phyloP scores from a whole-genome alignment of 1,284 basidiomycete genomes.

The Ceratorhiza oryzae-sativae region DNA sequence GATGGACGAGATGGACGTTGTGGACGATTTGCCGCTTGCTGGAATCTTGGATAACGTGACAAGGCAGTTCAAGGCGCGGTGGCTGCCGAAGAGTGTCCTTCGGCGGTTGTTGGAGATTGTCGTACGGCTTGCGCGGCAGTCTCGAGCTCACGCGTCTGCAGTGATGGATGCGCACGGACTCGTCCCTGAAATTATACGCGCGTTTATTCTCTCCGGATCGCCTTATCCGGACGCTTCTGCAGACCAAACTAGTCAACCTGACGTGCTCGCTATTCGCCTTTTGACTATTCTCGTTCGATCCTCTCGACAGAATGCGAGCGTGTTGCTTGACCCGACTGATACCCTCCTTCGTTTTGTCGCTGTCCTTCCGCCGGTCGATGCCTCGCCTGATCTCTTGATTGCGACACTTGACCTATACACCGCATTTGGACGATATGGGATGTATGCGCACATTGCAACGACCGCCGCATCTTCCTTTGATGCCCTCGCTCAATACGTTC shows the following conservation, averaged over 20 bases:
- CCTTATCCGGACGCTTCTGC: slow-evolving; percentile 46
- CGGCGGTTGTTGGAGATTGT: slow-evolving; percentile 69
- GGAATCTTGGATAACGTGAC: slow-evolving; percentile 7
- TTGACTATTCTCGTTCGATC: slow-evolving; percentile 67
- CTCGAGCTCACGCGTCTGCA: slow-evolving; percentile 60
- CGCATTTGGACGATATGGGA: slow-evolving; percentile 76
- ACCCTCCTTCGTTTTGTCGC: slow-evolving; percentile 79
- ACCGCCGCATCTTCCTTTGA: slow-evolving; percentile 65
- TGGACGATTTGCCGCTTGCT: slow-evolving; percentile 1
- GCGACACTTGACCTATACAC: slow-evolving; percentile 72
- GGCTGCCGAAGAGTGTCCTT: slow-evolving; percentile 59
- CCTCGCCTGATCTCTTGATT: slow-evolving; percentile 61
- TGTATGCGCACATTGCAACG: slow-evolving; percentile 71
- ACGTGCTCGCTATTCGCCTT: slow-evolving; percentile 65
- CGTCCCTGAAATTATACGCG: slow-evolving; percentile 55
- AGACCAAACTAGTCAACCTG: slow-evolving; percentile 45
- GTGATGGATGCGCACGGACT: slow-evolving; percentile 65
- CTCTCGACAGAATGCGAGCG: slow-evolving; percentile 70
- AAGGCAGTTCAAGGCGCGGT: slow-evolving; percentile 42
- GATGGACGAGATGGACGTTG: slow-evolving; percentile 44
- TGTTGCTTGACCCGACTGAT: slow-evolving; percentile 64
- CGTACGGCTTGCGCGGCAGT: slow-evolving; percentile 65
- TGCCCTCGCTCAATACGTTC: slow-evolving; percentile 46
- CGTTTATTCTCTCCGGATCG: slow-evolving; percentile 62
- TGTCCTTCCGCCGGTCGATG: slow-evolving; percentile 59